Conservation (phyloP, 2,329 filamentous ascomycete genomes). For the Knufia fluminis region DNA sequence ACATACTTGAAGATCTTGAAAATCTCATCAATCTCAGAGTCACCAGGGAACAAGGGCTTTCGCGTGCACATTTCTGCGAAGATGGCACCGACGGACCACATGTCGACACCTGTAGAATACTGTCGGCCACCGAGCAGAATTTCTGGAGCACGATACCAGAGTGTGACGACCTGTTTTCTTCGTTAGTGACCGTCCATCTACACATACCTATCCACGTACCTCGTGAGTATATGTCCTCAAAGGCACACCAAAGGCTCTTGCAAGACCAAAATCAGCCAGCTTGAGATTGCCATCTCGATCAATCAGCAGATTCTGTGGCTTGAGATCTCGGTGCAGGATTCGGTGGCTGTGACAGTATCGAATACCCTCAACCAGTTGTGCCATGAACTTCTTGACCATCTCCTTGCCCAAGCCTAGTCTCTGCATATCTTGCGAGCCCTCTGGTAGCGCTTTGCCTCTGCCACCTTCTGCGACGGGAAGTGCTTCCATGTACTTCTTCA, state of each 20-base stretch:
- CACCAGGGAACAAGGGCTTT: constrained; percentile 84
- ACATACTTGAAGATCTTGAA: constrained; percentile 85
- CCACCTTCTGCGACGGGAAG: constrained; percentile 76
- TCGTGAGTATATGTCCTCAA: constrained; percentile 89
- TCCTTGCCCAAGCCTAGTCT: constrained; percentile 63
- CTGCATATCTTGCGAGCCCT: constrained; percentile 59
- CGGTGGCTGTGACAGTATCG: constrained; percentile 84
- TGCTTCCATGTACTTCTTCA: constrained; percentile 95
- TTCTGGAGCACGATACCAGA: constrained; percentile 88
- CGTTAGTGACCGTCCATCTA: constrained; percentile 1
- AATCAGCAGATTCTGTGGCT: constrained; percentile 85
- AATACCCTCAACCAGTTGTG: constrained; percentile 73
- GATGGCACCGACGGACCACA: constrained; percentile 93
- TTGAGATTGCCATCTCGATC: constrained; percentile 81
- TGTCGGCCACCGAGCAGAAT: constrained; percentile 84
- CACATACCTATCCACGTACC: too few relatives aligned
- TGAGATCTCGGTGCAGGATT: constrained; percentile 77
- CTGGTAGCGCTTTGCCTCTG: constrained; percentile 73
- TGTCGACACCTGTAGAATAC: constrained; percentile 89
- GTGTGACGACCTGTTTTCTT: constrained; percentile 60
- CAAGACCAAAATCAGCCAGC: constrained; percentile 81
- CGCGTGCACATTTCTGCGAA: constrained; percentile 95
- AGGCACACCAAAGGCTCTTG: constrained; percentile 82
- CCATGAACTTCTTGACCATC: constrained; percentile 91
- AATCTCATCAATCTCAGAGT: constrained; percentile 88